Evolutionary conservation across 2,329 filamentous ascomycete species (phyloP), one percentile per base, ranked within the genome.

Genomic region (Tothia fuscella): DNA sequence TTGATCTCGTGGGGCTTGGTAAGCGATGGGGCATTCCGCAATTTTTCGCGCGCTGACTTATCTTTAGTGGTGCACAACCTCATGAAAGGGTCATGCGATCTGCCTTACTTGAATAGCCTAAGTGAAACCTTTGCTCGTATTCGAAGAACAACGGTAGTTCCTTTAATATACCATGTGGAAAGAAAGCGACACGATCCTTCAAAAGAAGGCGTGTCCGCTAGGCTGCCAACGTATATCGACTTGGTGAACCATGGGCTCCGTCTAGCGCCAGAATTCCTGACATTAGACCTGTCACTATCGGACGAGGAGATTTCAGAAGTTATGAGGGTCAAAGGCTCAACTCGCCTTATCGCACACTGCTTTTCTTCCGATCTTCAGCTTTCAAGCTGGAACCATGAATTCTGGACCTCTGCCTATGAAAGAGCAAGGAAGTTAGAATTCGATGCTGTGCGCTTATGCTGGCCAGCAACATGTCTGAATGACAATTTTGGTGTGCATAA

Each of bases 401-500:
- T 66, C 10, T 80, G 74, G 66, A 54, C 71, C 22, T 62, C 64
- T 2, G 66, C 70, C 28, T 83, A 81, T 50, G 67, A 72, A 40
- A 70, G 68, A 39, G 79, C 76, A 3, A 67, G 68, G 41, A 57
- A 53, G 2, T 51, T 78, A 1, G 74, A 75, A 0, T 83, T 77
- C 49, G 71, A 80, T 46, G 58, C 80, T 32, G 74, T 76, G 5
- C 70, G 77, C 32, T 62, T 84, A 32, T 72, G 71, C 5, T 74
- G 75, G 37, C 71, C 70, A 2, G 74, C 75, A 3, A 57, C 57
- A 3, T 66, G 62, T 1, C 63, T 75, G n/a, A 66, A 73, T 12
- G 79, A 84, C 49, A 80, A 81, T 46, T 71, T 77, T 38, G 70
- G 72, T 3, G 67, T 81, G 13, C 65, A 72, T 24, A 63, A 65